Evolutionary conservation across 2,329 filamentous ascomycete genomes (phyloP), one percentile per base, ranked within the genome.

Genomic region (Botrytis porri): DNA sequence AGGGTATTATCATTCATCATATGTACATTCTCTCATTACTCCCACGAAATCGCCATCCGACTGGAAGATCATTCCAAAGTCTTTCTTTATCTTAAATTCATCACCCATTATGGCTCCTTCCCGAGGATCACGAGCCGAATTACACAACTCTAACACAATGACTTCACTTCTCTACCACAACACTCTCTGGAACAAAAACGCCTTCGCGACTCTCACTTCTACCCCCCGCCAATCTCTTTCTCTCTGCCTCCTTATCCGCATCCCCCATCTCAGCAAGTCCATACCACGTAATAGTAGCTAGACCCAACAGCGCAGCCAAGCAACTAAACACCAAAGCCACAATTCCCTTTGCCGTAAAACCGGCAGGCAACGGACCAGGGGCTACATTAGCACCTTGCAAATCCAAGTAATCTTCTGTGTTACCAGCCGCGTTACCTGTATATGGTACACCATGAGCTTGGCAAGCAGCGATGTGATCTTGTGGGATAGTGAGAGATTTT

Each of bases 351-450:
- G 79, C 32, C 1, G 79, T 81, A 61, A 81, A 81, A 3, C 79
- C 78, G 29, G 71, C 76, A 8, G 79, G 79, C 10, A 80, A 59
- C 54, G 78, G 79, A 0, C 73, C 72, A 0, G 77, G 78, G 39
- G 78, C 74, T 43, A 60, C 64, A 69, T 73, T 78, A 3, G 75
- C 82, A 86, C 90, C 91, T 0, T 80, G 82, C 2, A 94, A 82
- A 75, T 96, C 88, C 0, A 93, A 82, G 14, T 88, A 82, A 76
- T 95, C 82, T 0, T 82, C 80, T 0, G 88, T 90, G 78, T 94
- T 94, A 0, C 86, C 93, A 0, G 92, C 93, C 0, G 93, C 93
- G 77, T 96, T 96, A 6, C 93, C 93, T 4, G 79, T 78, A 0
- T 83, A 86, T 0, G 88, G 85, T 0, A 88, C 81, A 10, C 83